phyloP scores from a whole-genome alignment of 2,329 filamentous ascomycete species.

The Paracorniculantispora psalliotae region DNA sequence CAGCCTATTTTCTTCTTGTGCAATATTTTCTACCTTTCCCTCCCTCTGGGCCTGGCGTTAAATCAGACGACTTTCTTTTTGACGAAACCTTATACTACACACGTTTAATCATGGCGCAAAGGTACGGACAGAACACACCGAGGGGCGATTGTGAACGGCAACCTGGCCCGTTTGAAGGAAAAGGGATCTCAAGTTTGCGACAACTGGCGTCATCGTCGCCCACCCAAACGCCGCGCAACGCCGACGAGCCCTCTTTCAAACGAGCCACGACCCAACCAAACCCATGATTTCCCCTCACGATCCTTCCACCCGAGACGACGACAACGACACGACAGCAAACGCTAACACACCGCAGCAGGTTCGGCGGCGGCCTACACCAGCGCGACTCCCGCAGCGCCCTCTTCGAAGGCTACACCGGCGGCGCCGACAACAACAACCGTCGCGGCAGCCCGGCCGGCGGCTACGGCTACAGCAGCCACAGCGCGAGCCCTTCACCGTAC shows the following conservation, averaged over 20 bases:
- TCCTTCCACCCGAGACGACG: not conserved
- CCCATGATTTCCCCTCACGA: not conserved
- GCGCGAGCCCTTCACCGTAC: slow-evolving; percentile 8
- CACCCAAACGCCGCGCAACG: too few species aligned
- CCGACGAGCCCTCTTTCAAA: too few species aligned
- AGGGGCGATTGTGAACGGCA: not conserved
- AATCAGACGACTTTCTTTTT: slow-evolving; percentile 1
- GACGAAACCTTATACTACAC: too few species aligned
- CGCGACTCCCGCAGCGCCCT: slow-evolving; percentile 67
- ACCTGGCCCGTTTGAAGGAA: not conserved
- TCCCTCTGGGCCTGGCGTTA: not conserved
- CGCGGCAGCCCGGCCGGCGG: slow-evolving; percentile 33
- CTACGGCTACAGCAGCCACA: slow-evolving; percentile 31
- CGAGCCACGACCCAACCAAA: too few species aligned
- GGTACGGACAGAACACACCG: slow-evolving; percentile 20
- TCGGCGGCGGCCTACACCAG: slow-evolving; percentile 66
- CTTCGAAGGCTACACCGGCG: slow-evolving; percentile 67
- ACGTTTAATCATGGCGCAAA: slow-evolving; percentile 34
- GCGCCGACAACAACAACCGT: slow-evolving; percentile 38
- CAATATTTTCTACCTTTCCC: not conserved
- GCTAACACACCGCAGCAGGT: slow-evolving; percentile 40
- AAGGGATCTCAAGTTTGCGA: not conserved
- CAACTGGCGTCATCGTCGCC: not conserved
- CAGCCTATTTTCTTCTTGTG: not conserved
- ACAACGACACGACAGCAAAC: not conserved